Evolutionary conservation across 2,329 filamentous ascomycete species (phyloP).

Genomic region (Claviceps paspali): DNA sequence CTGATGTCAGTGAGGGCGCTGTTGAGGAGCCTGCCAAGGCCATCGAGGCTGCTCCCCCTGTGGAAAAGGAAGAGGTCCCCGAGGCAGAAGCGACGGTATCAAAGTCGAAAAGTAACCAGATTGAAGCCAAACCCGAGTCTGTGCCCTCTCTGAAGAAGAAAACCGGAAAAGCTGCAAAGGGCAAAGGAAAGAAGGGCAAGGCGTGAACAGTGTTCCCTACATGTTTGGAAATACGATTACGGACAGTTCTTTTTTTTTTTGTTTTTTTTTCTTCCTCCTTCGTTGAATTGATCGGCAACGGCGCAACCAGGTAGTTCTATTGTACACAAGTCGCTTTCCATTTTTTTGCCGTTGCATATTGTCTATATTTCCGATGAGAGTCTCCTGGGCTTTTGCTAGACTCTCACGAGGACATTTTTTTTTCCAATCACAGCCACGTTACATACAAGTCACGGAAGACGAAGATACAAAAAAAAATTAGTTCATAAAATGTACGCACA

Average conservation of each 20-base stretch:
- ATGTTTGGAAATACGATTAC: not conserved
- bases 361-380: too few species aligned
- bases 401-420: too few species aligned
- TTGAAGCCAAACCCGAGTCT: slow-evolving; percentile 7
- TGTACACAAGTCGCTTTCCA: not conserved
- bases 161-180: slow-evolving; percentile 13
- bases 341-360: too few species aligned
- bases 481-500: slow-evolving; percentile 46
- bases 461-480: not conserved
- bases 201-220: slow-evolving; percentile 3
- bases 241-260: not conserved
- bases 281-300: not conserved
- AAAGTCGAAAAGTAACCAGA: slow-evolving; percentile 10
- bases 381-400: too few species aligned
- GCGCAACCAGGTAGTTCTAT: slow-evolving; percentile 4
- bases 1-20: slow-evolving; percentile 14
- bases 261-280: slow-evolving; percentile 1
- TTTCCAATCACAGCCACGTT: too few species aligned
- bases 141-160: slow-evolving; percentile 11
- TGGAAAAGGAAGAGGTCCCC: slow-evolving; percentile 10
- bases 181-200: slow-evolving; percentile 16
- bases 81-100: slow-evolving; percentile 10
- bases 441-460: too few species aligned
- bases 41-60: slow-evolving; percentile 22
- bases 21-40: slow-evolving; percentile 15